Conservation (phyloP, 768 basidiomycete species). For the Auriscalpium orientale region DNA sequence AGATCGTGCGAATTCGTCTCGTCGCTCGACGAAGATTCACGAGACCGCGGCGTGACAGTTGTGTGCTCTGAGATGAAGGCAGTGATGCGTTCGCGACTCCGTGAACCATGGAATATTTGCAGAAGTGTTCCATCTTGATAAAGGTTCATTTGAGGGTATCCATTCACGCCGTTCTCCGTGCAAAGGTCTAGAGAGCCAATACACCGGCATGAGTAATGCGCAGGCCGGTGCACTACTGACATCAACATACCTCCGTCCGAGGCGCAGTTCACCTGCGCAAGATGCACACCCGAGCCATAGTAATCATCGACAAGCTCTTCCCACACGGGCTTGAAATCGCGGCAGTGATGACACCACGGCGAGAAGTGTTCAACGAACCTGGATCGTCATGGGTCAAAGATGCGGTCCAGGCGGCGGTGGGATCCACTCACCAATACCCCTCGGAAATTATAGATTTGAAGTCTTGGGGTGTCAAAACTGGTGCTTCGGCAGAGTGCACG, state of each 20-base stretch:
- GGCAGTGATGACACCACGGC: slow-evolving; percentile 79
- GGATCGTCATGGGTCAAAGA: background rate
- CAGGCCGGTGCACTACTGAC: background rate
- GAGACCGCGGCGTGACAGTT: slow-evolving; percentile 15
- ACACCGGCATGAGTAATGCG: background rate
- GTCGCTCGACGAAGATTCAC: slow-evolving; percentile 21
- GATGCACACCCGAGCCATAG: slow-evolving; percentile 41
- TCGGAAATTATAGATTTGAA: slow-evolving; percentile 44
- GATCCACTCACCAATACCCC: slow-evolving; percentile 52
- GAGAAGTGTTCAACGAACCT: slow-evolving; percentile 86
- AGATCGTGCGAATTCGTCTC: slow-evolving; percentile 21
- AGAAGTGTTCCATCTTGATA: slow-evolving; percentile 60
- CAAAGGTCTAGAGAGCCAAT: slow-evolving; percentile 64
- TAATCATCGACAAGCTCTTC: slow-evolving; percentile 50
- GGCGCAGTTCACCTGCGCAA: slow-evolving; percentile 80
- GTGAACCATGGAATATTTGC: slow-evolving; percentile 45
- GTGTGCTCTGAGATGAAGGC: slow-evolving; percentile 46
- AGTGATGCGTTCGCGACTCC: slow-evolving; percentile 48
- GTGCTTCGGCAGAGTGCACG: slow-evolving; percentile 15
- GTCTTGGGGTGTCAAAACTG: slow-evolving; percentile 47
- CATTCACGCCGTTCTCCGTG: slow-evolving; percentile 52
- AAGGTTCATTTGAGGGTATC: slow-evolving; percentile 72
- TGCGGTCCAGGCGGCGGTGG: background rate
- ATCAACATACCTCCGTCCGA: slow-evolving; percentile 60
- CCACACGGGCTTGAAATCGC: slow-evolving; percentile 78